Evolutionary conservation across 768 basidiomycete genomes (phyloP).

Genomic region (Boletus pseudo-olivaceus): DNA sequence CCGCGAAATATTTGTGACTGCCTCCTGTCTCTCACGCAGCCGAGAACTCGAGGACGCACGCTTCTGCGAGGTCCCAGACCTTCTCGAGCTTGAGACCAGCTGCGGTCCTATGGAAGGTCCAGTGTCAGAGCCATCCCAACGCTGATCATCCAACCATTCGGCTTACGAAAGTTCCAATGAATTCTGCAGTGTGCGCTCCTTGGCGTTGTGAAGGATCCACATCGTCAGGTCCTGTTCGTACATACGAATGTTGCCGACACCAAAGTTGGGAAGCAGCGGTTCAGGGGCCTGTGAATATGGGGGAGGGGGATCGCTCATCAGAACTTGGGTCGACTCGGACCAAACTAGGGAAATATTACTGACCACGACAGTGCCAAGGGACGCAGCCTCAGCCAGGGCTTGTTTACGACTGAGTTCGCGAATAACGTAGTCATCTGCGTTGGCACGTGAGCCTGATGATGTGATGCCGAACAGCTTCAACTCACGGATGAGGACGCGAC

Average conservation of each 20-base stretch:
- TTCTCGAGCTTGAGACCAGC: slow-evolving; percentile 30
- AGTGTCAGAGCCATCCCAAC: slow-evolving; percentile 1
- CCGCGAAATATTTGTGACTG: not conserved
- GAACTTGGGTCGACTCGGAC: not conserved
- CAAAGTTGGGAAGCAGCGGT: slow-evolving; percentile 33
- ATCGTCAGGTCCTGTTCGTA: slow-evolving; percentile 32
- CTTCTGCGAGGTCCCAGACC: slow-evolving; percentile 30
- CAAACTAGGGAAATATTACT: not conserved
- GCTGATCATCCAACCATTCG: not conserved
- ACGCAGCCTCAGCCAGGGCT: slow-evolving; percentile 8
- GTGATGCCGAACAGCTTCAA: not conserved
- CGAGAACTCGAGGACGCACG: slow-evolving; percentile 24
- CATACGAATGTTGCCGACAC: slow-evolving; percentile 26
- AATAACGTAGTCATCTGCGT: slow-evolving; percentile 24
- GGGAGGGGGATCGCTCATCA: not conserved
- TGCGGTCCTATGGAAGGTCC: slow-evolving; percentile 8
- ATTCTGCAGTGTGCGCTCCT: slow-evolving; percentile 32
- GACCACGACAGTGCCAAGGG: slow-evolving; percentile 15
- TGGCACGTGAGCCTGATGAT: not conserved
- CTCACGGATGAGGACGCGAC: slow-evolving; percentile 33
- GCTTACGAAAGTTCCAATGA: slow-evolving; percentile 29
- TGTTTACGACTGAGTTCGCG: slow-evolving; percentile 15
- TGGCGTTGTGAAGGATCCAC: slow-evolving; percentile 29
- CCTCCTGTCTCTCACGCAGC: slow-evolving; percentile 12
- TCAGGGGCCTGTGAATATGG: slow-evolving; percentile 28